Percentiles rank a stretch among this genome's conserved stretches.
Evolutionary conservation across 2,329 filamentous ascomycete species (phyloP).

Genomic region (Aspergillus latus): DNA sequence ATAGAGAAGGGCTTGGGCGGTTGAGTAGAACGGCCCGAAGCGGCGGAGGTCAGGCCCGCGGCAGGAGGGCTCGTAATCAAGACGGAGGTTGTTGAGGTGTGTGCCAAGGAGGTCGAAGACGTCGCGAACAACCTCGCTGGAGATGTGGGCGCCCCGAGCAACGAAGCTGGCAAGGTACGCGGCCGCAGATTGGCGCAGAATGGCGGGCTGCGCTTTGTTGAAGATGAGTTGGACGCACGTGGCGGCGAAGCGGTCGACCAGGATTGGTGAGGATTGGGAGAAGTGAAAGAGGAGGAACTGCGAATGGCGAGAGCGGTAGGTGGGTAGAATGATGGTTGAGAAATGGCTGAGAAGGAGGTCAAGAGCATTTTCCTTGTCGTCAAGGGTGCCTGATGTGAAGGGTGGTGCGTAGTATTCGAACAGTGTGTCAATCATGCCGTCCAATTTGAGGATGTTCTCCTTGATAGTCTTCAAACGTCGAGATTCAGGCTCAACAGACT

Average conservation of each 20-base stretch:
- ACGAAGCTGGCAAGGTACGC: constrained; percentile 95
- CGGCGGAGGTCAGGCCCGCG: constrained; percentile 81
- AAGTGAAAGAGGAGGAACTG: constrained; percentile 98
- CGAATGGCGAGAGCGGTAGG: constrained; percentile 86
- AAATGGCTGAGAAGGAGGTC: constrained; percentile 83
- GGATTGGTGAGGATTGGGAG: constrained; percentile 73
- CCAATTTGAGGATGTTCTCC: constrained; percentile 85
- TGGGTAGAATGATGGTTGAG: constrained; percentile 80
- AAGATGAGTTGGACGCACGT: constrained; percentile 72
- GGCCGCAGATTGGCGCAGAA: constrained; percentile 78
- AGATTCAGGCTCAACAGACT: constrained; percentile 52
- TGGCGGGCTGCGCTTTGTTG: constrained; percentile 66
- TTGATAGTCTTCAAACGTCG: constrained; percentile 67
- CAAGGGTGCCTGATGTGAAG: constrained; percentile 67
- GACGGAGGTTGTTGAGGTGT: constrained; percentile 74
- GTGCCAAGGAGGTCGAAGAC: constrained; percentile 77
- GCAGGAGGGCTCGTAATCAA: constrained; percentile 69
- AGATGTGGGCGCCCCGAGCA: constrained; percentile 80
- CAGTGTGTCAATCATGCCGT: constrained; percentile 81
- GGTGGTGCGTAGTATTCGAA: constrained; percentile 78
- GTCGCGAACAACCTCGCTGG: constrained; percentile 70
- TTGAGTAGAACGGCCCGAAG: constrained; percentile 81
- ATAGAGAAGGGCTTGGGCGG: constrained; percentile 86
- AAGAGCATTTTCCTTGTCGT: constrained; percentile 70
- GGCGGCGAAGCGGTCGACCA: constrained; percentile 80